Evolutionary conservation across 2,329 filamentous ascomycete genomes (phyloP).

Genomic region (Xylariales sp.): DNA sequence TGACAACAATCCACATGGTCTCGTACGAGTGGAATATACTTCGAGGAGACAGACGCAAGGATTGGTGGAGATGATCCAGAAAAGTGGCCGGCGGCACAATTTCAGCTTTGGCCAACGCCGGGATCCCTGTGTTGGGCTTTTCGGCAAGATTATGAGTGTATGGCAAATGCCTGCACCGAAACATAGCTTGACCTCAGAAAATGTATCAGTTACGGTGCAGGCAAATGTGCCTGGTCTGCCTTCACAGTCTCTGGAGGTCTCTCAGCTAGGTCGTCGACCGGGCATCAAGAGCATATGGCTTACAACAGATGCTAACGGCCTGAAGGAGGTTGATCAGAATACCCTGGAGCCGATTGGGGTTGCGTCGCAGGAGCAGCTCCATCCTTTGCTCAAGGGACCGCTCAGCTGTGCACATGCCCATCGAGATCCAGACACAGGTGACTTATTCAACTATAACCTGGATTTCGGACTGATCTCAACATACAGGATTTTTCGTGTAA

Average conservation of each 20-base stretch:
- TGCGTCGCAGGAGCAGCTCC: conserved; percentile 55
- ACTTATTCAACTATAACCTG: conserved; percentile 81
- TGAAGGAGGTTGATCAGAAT: conserved; percentile 61
- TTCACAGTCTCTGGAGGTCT: conserved; percentile 13
- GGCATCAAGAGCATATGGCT: conserved; percentile 47
- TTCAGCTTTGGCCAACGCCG: conserved; percentile 66
- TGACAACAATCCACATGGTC: conserved; percentile 14
- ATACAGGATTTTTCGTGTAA: conserved; percentile 67
- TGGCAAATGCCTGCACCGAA: conserved; percentile 36
- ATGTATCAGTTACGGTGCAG: conserved; percentile 63
- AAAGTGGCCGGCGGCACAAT: conserved; percentile 50
- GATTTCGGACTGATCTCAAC: conserved; percentile 49
- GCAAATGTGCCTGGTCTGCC: conserved; percentile 58
- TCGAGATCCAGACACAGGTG: conserved; percentile 66
- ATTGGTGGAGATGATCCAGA: conserved; percentile 55
- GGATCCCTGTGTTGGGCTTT: conserved; percentile 71
- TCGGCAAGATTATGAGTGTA: conserved; percentile 64
- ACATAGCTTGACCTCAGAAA: conserved; percentile 35
- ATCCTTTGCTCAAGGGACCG: conserved; percentile 63
- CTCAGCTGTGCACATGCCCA: conserved; percentile 68
- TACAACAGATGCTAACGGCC: conserved; percentile 48
- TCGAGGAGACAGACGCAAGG: conserved; percentile 65
- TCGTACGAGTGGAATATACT: conserved; percentile 58
- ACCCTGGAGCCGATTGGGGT: conserved; percentile 69
- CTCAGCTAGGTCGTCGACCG: conserved; percentile 30